Evolutionary conservation across 768 basidiomycete genomes (phyloP), one percentile per base, ranked within the genome.

Genomic region (Candolleomyces aberdarensis): DNA sequence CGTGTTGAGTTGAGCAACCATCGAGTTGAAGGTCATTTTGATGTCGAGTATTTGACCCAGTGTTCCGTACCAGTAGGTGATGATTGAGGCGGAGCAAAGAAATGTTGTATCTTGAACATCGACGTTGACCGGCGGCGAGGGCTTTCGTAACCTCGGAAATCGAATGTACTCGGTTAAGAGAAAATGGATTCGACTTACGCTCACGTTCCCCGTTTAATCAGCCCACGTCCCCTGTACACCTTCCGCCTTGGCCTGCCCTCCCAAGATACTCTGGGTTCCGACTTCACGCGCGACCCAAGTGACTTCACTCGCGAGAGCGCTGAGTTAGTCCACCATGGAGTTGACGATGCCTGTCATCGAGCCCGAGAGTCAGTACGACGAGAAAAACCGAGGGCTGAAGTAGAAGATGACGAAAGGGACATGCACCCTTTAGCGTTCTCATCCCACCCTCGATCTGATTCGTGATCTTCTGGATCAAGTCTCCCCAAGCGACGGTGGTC

Each of bases 141-240:
- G 91, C 90, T 39, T 90, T 92, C 13, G 91, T 93, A 53, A 94
- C 90, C 68, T 94, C 92, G 3, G 94, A 94, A 67, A 96, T 97
- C 41, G 91, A 92, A n/a, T n/a, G n/a, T n/a, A n/a, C n/a, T n/a
- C n/a, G n/a, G n/a, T n/a, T n/a, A n/a, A n/a, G n/a, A 20, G n/a
- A n/a, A 44, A 29, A 31, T 5, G 13, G 52, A 20, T 13, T 41
- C 20, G 63, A 79, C 84, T 56, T 70, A 92, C 91, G 72, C 96
- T 97, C 69, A 97, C 94, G 61, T 92, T 92, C 60, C 88, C 78
- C 0, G 94, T 96, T 72, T 96, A 79, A 69, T 92, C 90, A 20
- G 88, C 87, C 95, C 95, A 97, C 7, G 94, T 94, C 15, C 95
- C 95, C 71, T 94, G 91, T 0, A 95, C 94, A 69, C 92, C 92